Base-by-base conservation (phyloP, 169 alveolate species). In the Plasmodium berghei region DNA sequence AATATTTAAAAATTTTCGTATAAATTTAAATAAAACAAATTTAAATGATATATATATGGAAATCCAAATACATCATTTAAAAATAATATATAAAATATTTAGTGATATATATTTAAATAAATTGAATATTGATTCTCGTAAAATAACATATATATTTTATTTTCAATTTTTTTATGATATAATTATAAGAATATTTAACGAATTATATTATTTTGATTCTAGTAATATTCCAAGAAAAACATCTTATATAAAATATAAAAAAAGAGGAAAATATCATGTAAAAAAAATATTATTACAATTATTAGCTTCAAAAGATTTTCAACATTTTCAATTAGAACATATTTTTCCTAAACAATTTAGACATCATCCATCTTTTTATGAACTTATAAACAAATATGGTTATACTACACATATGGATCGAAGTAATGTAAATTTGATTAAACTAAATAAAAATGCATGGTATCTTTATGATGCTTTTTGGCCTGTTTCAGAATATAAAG, bases 161-260 rank as follows among this genome's bases (percentile, higher is more conserved):
- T 69, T 83, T 55, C 83, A 70, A 67, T 69, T 62, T 16, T 83
- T 83, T 56, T 83, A 83, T 56, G 86, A 83, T 9, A n/a, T 83
- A 6, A 4, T 83, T 4, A 71, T 83, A n/a, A 40, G 90, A 24
- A 9, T 83, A 20, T 83, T 83, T 40, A 83, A 83, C 16, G 90
- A 83, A n/a, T 56, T 83, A 48, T 83, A 56, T 62, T 70, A 83
- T 71, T 69, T 83, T 10, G 90, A 83, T 42, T 48, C 58, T 6
- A 69, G 73, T 28, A 83, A 83, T n/a, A 69, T 83, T 20, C 90
- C 90, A 5, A 66, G 85, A 62, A 83, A 83, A 61, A 83, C 90
- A 2, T 66, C 90, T 6, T 61, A 42, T 16, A 4, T 9, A 2
- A 83, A 83, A 83, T 83, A 83, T 56, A 34, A 28, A 69, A 40